Evolutionary conservation across 495 filamentous ascomycete genomes (phyloP), one percentile per base, ranked within the genome.

Genomic region (Chaetomium tenue): DNA sequence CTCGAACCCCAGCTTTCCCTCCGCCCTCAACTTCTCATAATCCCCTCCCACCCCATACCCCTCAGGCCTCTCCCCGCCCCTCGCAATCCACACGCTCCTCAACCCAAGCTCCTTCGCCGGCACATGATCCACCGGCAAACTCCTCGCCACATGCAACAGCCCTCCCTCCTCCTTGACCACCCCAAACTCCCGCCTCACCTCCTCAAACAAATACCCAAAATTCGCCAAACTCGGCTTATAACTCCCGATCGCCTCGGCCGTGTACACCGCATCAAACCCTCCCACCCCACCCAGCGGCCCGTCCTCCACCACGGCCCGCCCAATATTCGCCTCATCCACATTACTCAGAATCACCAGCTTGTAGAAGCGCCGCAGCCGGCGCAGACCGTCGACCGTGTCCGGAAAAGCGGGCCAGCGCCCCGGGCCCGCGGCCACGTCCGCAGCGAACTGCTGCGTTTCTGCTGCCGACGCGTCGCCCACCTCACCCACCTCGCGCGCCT

Each of bases 341-440:
- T 94, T 95, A 4, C 85, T 88, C 6, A 93, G 78, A 9, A 89
- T 83, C 2, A 89, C 83, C 3, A 93, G 82, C 72, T 87, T 89
- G 79, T 86, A 92, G 71, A 82, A 79, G 15, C 67, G 67, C 33
- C 70, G 68, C 1, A 93, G 82, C n/a, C 70, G 74, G 28, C 75
- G 68, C 57, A 91, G 76, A 0, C 82, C 88, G 0, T 80, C 80
- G 1, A 86, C 77, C 0, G 87, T 88, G 68, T 92, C 89, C 0
- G 81, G 75, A 67, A 91, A 91, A 0, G 87, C 79, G 0, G 78
- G 75, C 89, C 89, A 91, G 18, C 72, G 71, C 23, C 82, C 83
- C 4, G 89, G 80, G 0, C 79, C 80, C 22, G 77, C 74, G 16
- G 84, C 86, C 65, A 91, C 84, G 8, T 37, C 33, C 48, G 57